Evolutionary conservation across 2,329 filamentous ascomycete genomes (phyloP).

Genomic region (Neodidymelliopsis sp.): DNA sequence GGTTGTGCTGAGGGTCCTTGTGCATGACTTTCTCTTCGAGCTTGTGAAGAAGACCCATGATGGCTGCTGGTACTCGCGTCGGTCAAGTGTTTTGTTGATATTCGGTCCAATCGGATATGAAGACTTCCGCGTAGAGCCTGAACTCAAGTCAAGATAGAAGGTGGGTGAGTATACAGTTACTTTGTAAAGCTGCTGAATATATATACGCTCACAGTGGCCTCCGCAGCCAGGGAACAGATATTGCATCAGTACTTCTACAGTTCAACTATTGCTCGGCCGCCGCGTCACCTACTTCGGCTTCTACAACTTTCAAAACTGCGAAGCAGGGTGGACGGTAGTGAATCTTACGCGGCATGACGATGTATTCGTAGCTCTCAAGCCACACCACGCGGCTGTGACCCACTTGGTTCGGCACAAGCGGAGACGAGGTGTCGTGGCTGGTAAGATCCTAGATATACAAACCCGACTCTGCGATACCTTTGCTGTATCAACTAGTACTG

Average conservation of each 20-base stretch:
- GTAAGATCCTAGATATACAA: background rate
- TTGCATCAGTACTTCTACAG: background rate
- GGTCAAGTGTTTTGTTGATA: no score
- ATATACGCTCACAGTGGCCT: background rate
- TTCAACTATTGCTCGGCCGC: background rate
- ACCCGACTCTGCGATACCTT: background rate
- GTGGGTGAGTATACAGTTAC: no score
- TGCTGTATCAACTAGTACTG: no score
- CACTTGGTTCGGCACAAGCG: constrained; percentile 4
- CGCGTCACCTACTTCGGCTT: background rate
- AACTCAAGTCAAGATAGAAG: no score
- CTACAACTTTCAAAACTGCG: background rate
- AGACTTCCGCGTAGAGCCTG: no score
- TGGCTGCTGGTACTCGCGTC: background rate
- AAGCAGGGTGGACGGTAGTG: background rate
- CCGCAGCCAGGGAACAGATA: no score
- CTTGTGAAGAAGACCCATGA: constrained; percentile 5
- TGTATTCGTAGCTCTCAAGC: background rate
- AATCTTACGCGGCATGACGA: constrained; percentile 9
- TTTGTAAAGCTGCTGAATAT: background rate
- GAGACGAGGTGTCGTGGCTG: constrained; percentile 4
- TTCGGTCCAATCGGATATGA: no score
- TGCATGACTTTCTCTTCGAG: constrained; percentile 8
- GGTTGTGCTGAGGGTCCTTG: constrained; percentile 3
- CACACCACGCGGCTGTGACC: constrained; percentile 9